These are phyloP conservation scores for Pezicula neosporulosa DNA, from an alignment of 2,329 filamentous ascomycete genomes.

Conservation along the genomic window DNA sequence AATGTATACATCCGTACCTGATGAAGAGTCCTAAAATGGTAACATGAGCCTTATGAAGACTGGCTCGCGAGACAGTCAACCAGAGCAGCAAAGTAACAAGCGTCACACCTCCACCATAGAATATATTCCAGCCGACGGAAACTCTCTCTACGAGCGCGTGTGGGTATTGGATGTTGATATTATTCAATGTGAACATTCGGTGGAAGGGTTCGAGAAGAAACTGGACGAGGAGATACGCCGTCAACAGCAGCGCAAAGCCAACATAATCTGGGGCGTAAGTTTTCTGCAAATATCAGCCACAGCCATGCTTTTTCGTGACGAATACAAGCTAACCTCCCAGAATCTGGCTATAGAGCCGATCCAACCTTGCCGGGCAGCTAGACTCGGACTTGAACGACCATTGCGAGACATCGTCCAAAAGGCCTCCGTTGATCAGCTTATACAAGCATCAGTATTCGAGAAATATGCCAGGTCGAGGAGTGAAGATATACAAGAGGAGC, in stretches of 20 bases:
- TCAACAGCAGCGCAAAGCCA: conserved; percentile 68
- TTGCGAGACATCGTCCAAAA: conserved; percentile 13
- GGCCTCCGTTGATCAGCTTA: background rate
- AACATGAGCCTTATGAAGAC: conserved; percentile 78
- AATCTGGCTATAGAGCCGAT: conserved; percentile 29
- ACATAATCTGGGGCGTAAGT: conserved; percentile 89
- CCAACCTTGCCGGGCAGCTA: conserved; percentile 20
- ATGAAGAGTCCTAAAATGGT: conserved; percentile 79
- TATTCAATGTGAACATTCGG: conserved; percentile 87
- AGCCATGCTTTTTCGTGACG: background rate
- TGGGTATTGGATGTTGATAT: conserved; percentile 80
- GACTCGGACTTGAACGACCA: conserved; percentile 14
- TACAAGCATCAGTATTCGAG: background rate
- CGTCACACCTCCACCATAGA: conserved; percentile 75
- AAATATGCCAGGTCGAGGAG: background rate
- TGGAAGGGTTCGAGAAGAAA: conserved; percentile 81
- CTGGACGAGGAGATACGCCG: conserved; percentile 60
- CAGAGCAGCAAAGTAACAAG: conserved; percentile 62
- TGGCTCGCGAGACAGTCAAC: conserved; percentile 59
- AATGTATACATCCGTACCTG: conserved; percentile 31
- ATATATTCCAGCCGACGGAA: conserved; percentile 56
- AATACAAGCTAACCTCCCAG: conserved; percentile 22
- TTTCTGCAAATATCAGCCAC: conserved; percentile 43
- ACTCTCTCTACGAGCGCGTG: conserved; percentile 84
- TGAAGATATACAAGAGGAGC: no score